Percentiles rank a stretch among this genome's conserved stretches.
These are phyloP conservation scores for Yamadazyma atmosphaerica DNA, from an alignment of 1,139 yeast species.

Conservation along the genomic window DNA sequence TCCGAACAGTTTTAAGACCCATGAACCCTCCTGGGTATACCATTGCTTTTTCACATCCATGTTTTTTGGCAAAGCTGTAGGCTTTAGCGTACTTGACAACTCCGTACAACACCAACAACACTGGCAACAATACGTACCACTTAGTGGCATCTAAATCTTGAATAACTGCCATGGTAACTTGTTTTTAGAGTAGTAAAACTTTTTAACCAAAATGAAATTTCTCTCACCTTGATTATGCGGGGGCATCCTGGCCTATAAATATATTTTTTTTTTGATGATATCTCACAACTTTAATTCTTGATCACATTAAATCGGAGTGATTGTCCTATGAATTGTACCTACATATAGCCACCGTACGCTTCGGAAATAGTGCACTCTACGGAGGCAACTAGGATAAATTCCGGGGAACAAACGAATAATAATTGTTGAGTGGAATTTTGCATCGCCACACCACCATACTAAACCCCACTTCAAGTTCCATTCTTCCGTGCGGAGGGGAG, in stretches of 20 bases:
- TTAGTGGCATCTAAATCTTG: slow-evolving; percentile 33
- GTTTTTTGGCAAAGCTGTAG: slow-evolving; percentile 50
- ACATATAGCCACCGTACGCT: neutral
- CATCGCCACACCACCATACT: neutral
- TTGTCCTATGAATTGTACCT: neutral
- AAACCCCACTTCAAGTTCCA: neutral
- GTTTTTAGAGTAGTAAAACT: neutral
- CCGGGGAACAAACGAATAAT: neutral
- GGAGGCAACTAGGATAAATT: neutral
- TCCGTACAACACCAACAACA: slow-evolving; percentile 8
- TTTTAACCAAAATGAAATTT: too few relatives aligned
- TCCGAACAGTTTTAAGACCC: slow-evolving; percentile 18
- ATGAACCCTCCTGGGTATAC: slow-evolving; percentile 28
- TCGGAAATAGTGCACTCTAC: neutral
- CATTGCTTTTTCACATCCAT: slow-evolving; percentile 51
- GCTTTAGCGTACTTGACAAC: slow-evolving; percentile 5
- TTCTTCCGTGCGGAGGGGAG: neutral
- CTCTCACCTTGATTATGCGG: neutral
- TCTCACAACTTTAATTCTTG: neutral
- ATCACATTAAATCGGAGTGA: neutral
- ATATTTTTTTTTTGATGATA: neutral
- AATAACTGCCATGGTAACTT: slow-evolving; percentile 13
- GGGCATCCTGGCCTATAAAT: neutral
- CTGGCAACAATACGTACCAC: slow-evolving; percentile 16
- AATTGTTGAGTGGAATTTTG: neutral